These are phyloP conservation scores for Chiua virens DNA, from an alignment of 768 basidiomycete genomes.

Conservation along the genomic window DNA sequence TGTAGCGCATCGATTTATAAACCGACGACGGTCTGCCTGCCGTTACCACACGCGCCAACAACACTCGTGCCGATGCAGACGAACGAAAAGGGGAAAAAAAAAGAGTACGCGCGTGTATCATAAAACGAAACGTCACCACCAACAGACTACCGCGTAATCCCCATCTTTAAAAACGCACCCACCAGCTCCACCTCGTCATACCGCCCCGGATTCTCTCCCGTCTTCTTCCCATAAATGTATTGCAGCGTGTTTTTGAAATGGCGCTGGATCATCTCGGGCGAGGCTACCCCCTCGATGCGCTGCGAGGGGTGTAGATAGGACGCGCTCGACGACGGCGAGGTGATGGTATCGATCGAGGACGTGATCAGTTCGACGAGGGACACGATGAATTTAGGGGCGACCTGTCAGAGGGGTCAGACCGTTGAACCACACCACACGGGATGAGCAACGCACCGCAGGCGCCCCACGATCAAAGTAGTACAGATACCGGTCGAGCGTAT, in stretches of 20 bases:
- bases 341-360: conserved; percentile 88
- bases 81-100: too few species aligned
- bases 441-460: conserved; percentile 81
- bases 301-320: conserved; percentile 83
- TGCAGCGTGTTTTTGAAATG: conserved; percentile 77
- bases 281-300: conserved; percentile 88
- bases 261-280: conserved; percentile 89
- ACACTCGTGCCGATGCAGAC: too few species aligned
- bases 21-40: too few species aligned
- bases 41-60: too few species aligned
- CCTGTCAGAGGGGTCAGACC: conserved; percentile 39
- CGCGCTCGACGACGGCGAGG: conserved; percentile 48
- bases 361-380: conserved; percentile 95
- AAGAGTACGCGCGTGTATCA: too few species aligned
- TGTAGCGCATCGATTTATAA: too few species aligned
- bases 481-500: conserved; percentile 93
- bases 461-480: conserved; percentile 95
- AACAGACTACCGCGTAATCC: conserved; percentile 52
- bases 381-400: conserved; percentile 95
- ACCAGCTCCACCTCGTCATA: conserved; percentile 91
- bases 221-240: too few species aligned
- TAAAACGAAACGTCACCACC: too few species aligned
- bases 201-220: conserved; percentile 32
- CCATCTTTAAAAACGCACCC: conserved; percentile 89
- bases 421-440: background rate